Percentiles rank a stretch among this genome's conserved stretches.
Evolutionary conservation across 345 rosid species (phyloP).

Genomic region (Eutrema japonicum): DNA sequence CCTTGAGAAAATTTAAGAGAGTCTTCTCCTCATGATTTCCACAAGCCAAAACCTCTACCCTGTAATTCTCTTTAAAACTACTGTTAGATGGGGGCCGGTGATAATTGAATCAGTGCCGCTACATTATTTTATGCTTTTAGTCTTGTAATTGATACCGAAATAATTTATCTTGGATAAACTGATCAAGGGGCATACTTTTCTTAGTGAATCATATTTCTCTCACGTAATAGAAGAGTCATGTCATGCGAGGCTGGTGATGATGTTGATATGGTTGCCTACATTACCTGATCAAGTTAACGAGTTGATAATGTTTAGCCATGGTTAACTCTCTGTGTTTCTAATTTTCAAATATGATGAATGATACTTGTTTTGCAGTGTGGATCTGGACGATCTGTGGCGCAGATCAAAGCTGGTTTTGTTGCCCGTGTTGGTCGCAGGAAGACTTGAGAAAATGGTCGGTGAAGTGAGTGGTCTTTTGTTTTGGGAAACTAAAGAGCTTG

Average conservation of each 20-base stretch:
- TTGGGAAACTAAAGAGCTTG: constrained; percentile 21
- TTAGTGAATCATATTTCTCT: background rate
- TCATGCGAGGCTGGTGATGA: background rate
- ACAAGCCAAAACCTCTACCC: background rate
- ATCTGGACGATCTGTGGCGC: constrained; percentile 94
- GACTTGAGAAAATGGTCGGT: constrained; percentile 45
- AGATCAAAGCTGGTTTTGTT: constrained; percentile 92
- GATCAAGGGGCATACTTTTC: background rate
- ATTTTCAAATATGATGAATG: constrained; percentile 8
- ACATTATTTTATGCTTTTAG: background rate
- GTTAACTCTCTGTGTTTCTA: background rate
- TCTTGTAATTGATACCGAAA: constrained; percentile 4
- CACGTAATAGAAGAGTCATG: background rate
- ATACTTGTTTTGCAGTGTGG: constrained; percentile 69
- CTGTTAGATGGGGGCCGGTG: background rate
- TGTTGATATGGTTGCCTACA: background rate
- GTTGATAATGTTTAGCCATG: constrained; percentile 2
- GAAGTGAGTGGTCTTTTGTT: constrained; percentile 29
- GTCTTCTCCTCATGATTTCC: constrained; percentile 6
- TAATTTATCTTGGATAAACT: background rate
- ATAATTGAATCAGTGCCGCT: background rate
- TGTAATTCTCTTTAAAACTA: background rate
- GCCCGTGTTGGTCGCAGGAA: constrained; percentile 98
- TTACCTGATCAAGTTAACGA: constrained; percentile 4
- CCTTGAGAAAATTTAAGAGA: background rate